These are phyloP conservation scores for Obba rivulosa DNA, from an alignment of 768 basidiomycete species.

Conservation along the genomic window DNA sequence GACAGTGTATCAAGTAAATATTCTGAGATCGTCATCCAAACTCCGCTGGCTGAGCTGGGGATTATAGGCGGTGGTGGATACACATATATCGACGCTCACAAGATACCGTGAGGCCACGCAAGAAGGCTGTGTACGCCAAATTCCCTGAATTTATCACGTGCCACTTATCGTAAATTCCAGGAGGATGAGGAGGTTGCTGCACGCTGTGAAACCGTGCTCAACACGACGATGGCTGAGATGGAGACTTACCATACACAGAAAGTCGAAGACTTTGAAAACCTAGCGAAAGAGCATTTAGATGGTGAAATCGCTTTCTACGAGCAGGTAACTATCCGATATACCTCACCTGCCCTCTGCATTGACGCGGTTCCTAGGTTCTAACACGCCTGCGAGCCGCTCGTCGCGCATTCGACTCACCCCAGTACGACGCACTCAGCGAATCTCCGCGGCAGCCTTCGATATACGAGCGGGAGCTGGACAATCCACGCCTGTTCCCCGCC, in stretches of 20 bases:
- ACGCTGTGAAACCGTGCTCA: conserved; percentile 83
- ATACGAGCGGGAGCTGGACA: conserved; percentile 69
- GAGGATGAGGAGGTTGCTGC: conserved; percentile 59
- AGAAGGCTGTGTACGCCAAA: conserved; percentile 28
- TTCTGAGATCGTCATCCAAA: no score
- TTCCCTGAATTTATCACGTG: background rate
- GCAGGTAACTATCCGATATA: conserved; percentile 36
- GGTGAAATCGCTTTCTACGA: conserved; percentile 75
- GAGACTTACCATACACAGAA: conserved; percentile 75
- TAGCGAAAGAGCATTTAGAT: conserved; percentile 67
- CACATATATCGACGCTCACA: conserved; percentile 62
- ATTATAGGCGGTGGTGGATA: conserved; percentile 62
- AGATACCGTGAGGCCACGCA: conserved; percentile 54
- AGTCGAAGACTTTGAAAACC: conserved; percentile 54
- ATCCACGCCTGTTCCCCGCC: conserved; percentile 36
- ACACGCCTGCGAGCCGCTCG: conserved; percentile 55
- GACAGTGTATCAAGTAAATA: conserved; percentile 59
- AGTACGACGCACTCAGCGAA: conserved; percentile 41
- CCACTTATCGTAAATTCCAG: conserved; percentile 26
- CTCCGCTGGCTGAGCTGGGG: background rate
- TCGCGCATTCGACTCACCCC: conserved; percentile 42
- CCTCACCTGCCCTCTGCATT: background rate
- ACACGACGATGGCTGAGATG: conserved; percentile 86
- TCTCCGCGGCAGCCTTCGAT: conserved; percentile 62
- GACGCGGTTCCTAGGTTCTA: conserved; percentile 39